A percentile compares a stretch with the other conserved stretches of the same genome.
These are phyloP conservation scores for Tetratostichococcus sp. DNA, from an alignment of 139 green algal genomes.

Conservation along the genomic window DNA sequence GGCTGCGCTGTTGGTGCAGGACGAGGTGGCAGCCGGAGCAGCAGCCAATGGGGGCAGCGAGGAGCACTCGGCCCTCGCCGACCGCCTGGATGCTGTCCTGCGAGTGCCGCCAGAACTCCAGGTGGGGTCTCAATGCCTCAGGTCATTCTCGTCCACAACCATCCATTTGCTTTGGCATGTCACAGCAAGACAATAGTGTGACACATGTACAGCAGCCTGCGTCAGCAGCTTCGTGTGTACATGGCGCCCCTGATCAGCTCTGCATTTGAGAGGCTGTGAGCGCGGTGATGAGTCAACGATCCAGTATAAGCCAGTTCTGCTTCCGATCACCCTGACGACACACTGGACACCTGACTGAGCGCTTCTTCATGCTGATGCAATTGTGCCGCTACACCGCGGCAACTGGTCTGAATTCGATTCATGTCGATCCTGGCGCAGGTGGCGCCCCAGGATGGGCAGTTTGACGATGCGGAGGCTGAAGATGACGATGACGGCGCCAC, in stretches of 20 bases:
- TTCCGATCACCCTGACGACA: constrained; percentile 25
- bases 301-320: constrained; percentile 38
- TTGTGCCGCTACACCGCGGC: no score
- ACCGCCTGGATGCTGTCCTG: constrained; percentile 8
- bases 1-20: background rate
- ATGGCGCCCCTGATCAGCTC: no score
- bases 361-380: background rate
- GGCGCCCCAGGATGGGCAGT: background rate
- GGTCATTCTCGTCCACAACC: no score
- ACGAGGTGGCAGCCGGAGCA: constrained; percentile 4
- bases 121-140: background rate
- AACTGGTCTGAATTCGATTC: background rate
- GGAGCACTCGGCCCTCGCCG: background rate
- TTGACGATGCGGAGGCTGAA: background rate
- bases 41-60: background rate
- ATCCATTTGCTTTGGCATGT: no score
- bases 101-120: background rate
- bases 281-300: constrained; percentile 22
- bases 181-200: no score
- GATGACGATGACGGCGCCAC: background rate
- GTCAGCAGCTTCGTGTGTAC: no score
- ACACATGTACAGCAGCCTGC: no score
- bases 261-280: no score
- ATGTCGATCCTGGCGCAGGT: no score
- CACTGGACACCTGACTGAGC: constrained; percentile 25